These are phyloP conservation scores for Cladobotryum mycophilum DNA, from an alignment of 2,329 filamentous ascomycete genomes.

Conservation along the genomic window DNA sequence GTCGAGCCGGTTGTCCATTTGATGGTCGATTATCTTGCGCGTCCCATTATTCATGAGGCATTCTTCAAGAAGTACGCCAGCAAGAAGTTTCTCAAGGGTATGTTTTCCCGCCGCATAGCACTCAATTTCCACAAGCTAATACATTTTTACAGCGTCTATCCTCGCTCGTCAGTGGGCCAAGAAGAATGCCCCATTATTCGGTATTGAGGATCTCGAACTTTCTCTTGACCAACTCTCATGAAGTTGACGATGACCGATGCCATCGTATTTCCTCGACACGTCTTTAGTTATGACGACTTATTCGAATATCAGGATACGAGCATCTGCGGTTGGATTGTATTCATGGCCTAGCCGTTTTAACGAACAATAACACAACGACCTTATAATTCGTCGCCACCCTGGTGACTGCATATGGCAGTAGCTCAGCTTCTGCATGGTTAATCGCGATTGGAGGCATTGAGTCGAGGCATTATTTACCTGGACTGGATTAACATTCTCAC, in stretches of 20 bases:
- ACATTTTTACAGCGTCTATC: slow-evolving; percentile 63
- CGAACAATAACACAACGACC: slow-evolving; percentile 29
- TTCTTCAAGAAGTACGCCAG: slow-evolving; percentile 99
- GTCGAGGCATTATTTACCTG: slow-evolving; percentile 12
- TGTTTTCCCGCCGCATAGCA: slow-evolving; percentile 21
- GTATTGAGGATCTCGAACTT: slow-evolving; percentile 44
- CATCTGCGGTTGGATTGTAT: slow-evolving; percentile 23
- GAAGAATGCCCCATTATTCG: slow-evolving; percentile 58
- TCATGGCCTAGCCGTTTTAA: slow-evolving; percentile 21
- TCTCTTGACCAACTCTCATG: slow-evolving; percentile 43
- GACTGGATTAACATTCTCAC: slow-evolving; percentile 24
- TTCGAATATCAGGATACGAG: slow-evolving; percentile 22
- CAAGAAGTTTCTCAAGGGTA: slow-evolving; percentile 99
- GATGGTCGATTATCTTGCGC: slow-evolving; percentile 94
- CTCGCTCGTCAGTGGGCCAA: slow-evolving; percentile 91
- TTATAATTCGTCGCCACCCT: slow-evolving; percentile 14
- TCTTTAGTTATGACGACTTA: slow-evolving; percentile 13
- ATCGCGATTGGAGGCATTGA: slow-evolving; percentile 17
- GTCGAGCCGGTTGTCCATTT: slow-evolving; percentile 86
- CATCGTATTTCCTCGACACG: slow-evolving; percentile 2
- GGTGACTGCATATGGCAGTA: slow-evolving; percentile 3
- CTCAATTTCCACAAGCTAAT: not conserved
- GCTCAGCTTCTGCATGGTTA: slow-evolving; percentile 18
- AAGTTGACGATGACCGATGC: slow-evolving; percentile 14
- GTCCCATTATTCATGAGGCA: slow-evolving; percentile 86